Base-by-base conservation (phyloP, 1,139 yeast species). In the Suhomyces bokatorum region DNA sequence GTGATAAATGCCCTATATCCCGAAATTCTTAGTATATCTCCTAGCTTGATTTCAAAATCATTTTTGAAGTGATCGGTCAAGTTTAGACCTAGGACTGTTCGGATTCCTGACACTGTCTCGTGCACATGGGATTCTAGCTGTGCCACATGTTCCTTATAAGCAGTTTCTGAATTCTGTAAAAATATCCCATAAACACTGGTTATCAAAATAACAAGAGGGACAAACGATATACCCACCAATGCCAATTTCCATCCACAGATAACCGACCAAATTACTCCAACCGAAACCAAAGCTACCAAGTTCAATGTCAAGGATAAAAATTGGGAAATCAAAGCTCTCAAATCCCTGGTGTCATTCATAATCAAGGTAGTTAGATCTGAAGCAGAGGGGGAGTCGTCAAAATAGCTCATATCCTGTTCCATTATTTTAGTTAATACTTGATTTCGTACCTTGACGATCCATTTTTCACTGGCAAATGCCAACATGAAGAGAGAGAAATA, bases 181-280 rank as follows among this genome's bases (percentile, higher is more conserved):
- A 82, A 39, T 1, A 58, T 52, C 2, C 89, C 81, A 58, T 83
- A 86, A 1, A 75, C 44, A 1, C 69, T 62, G 4, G 89, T 78
- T 6, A 80, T 63, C 0, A 78, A 15, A 3, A 76, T 63, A 45
- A 85, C 80, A 22, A 80, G 52, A 0, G 96, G 95, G 9, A 87
- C 75, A 60, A 90, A 73, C 0, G 96, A 75, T 9, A 90, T 56
- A 1, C 96, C 95, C 1, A 88, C 93, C 13, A 91, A 65, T 1
- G 97, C 80, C 39, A 93, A 68, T 55, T 84, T 86, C 98, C 98
- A 93, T 0, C 97, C 96, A n/a, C 76, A 60, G 0, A 74, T 73
- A 6, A 89, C 53, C 0, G 97, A 83, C 97, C 98, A 91, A 6
- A 80, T 67, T 4, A 83, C 54, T 3, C 97, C 95, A 17, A 82